Evolutionary conservation across 2,329 filamentous ascomycete genomes (phyloP).

Genomic region (Colletotrichum lini): DNA sequence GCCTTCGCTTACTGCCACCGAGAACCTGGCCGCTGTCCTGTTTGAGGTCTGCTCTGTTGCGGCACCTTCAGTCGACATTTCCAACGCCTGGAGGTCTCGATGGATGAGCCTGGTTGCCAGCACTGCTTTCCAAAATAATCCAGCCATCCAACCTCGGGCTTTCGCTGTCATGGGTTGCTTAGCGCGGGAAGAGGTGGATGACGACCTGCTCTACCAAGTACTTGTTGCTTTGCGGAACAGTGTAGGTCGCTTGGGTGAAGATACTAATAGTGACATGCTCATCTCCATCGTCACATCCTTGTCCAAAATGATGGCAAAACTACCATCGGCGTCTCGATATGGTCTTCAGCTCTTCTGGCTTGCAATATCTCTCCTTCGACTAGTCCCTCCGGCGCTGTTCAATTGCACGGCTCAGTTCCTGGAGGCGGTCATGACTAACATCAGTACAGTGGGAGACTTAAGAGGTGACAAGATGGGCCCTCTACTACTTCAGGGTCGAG

Average conservation of each 20-base stretch:
- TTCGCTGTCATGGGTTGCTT: conserved; percentile 81
- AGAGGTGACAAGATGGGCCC: conserved; percentile 71
- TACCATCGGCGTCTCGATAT: conserved; percentile 77
- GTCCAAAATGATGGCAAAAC: conserved; percentile 80
- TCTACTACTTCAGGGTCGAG: conserved; percentile 72
- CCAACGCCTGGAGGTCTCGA: conserved; percentile 78
- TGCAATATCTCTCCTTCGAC: conserved; percentile 75
- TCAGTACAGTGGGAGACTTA: conserved; percentile 72
- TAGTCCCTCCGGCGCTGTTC: conserved; percentile 74
- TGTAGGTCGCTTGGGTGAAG: conserved; percentile 75
- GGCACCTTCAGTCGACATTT: conserved; percentile 74
- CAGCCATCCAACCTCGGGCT: conserved; percentile 77
- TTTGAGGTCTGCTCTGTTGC: conserved; percentile 76
- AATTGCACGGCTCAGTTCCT: conserved; percentile 77
- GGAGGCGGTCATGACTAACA: conserved; percentile 75
- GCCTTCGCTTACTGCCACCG: conserved; percentile 68
- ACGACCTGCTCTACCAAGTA: conserved; percentile 79
- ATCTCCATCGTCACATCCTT: conserved; percentile 77
- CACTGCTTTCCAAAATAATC: conserved; percentile 81
- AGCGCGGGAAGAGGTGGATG: conserved; percentile 79
- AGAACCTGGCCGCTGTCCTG: conserved; percentile 72
- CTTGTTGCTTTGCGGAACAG: conserved; percentile 77
- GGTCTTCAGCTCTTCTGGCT: conserved; percentile 80
- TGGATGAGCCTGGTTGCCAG: conserved; percentile 83
- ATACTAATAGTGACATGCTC: conserved; percentile 77